phyloP scores from a whole-genome alignment of 306 rosid genomes.

The Vachellia collinsii region DNA sequence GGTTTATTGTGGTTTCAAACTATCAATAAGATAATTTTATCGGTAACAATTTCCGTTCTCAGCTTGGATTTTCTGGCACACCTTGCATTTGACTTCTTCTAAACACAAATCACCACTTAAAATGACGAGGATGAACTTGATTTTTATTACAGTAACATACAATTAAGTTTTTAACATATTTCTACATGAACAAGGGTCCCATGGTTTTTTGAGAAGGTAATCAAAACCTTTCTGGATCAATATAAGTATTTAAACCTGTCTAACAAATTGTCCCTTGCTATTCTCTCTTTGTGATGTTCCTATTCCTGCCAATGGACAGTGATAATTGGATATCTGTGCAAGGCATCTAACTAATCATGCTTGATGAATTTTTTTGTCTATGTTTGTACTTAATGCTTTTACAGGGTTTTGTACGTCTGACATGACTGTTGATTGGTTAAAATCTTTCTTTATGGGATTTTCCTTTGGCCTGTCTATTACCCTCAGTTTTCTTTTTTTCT shows the following conservation, averaged over 20 bases:
- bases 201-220: background rate
- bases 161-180: background rate
- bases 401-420: background rate
- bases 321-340: background rate
- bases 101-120: background rate
- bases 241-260: background rate
- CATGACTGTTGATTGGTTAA: background rate
- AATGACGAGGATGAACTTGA: background rate
- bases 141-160: background rate
- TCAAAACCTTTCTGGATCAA: background rate
- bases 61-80: slow-evolving; percentile 16
- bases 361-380: background rate
- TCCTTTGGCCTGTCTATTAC: slow-evolving; percentile 30
- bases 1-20: background rate
- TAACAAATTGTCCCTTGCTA: slow-evolving; percentile 6
- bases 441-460: background rate
- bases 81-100: background rate
- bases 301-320: background rate
- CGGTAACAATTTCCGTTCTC: slow-evolving; percentile 26
- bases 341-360: background rate
- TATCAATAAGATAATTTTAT: slow-evolving; percentile 2
- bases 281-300: background rate
- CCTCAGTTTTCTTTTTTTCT: slow-evolving; percentile 24
- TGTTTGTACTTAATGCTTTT: background rate
- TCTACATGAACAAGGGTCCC: background rate